These are phyloP conservation scores for Malus hybrid DNA, from an alignment of 331 rosid genomes.

Conservation along the genomic window DNA sequence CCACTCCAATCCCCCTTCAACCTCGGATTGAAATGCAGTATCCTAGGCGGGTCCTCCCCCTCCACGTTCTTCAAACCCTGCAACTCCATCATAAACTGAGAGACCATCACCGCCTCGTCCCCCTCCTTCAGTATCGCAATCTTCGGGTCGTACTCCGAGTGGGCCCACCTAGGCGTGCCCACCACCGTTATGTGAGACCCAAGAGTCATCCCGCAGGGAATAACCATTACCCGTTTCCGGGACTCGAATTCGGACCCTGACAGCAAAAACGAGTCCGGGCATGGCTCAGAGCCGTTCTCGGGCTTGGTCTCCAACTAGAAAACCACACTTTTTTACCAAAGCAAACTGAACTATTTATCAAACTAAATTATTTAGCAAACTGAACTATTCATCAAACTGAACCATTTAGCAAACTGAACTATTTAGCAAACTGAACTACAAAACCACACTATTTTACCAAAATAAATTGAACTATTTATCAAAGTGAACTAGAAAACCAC, in stretches of 20 bases:
- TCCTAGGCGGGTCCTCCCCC: constrained; percentile 87
- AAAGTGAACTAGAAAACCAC: no score
- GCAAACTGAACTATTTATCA: no score
- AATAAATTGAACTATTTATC: no score
- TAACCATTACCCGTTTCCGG: constrained; percentile 43
- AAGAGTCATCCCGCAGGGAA: constrained; percentile 81
- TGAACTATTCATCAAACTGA: no score
- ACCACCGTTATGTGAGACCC: constrained; percentile 92
- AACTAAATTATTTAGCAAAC: no score
- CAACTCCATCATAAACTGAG: constrained; percentile 91
- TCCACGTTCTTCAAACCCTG: constrained; percentile 90
- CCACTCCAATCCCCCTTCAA: constrained; percentile 93
- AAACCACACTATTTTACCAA: no score
- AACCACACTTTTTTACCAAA: no score
- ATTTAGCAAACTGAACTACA: no score
- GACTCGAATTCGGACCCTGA: constrained; percentile 46
- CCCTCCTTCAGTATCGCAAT: constrained; percentile 66
- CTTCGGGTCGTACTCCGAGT: constrained; percentile 62
- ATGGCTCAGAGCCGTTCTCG: constrained; percentile 54
- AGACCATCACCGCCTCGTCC: constrained; percentile 64
- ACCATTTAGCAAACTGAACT: no score
- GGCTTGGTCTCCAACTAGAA: neutral
- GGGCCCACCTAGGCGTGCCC: constrained; percentile 87
- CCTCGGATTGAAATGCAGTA: constrained; percentile 93
- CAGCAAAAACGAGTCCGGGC: constrained; percentile 57